Evolutionary conservation across 495 filamentous ascomycete genomes (phyloP), one percentile per base, ranked within the genome.

Genomic region (Halenospora varia): DNA sequence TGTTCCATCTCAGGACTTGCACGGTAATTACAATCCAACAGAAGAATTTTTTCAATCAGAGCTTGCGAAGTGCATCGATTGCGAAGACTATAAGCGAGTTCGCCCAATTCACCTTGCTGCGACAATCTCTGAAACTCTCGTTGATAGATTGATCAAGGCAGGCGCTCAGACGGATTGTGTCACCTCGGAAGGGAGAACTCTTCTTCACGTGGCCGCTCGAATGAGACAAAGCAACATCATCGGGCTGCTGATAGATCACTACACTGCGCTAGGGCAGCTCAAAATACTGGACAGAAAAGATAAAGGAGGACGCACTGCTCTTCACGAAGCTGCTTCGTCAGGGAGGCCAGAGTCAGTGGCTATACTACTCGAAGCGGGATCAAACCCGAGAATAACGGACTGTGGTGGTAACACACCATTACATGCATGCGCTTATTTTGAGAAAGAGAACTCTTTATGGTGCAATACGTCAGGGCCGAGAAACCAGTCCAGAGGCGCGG

Each of bases 121-220:
- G 2, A 69, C 59, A 0, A 26, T 61, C 4, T 73, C 71, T 2
- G 70, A 72, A 39, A 25, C 20, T 18, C 42, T 62, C n/a, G 61
- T 69, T 4, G 55, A 25, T 9, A 56, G 48, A 22, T 56, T 78
- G 11, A 66, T 78, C 15, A 13, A 54, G 8, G 60, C 61, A 0
- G 75, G 75, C 3, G 72, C 70, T 1, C 59, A 70, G 48, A 22
- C 62, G 13, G 57, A 58, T 9, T 40, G 39, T 11, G 23, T 20
- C 4, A 74, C 74, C 0, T 44, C 55, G 29, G 63, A 73, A n/a
- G 68, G 68, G 1, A 53, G 57, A 17, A 74, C 66, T 3, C 55
- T 71, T 18, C 56, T 78, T 9, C 75, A 78, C 50, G 62, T 74
- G 20, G 74, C 73, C 6, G 64, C 71, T 0, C 53, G 56, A 23